Evolutionary conservation across 495 filamentous ascomycete species (phyloP).

Genomic region (Bryoglossum gracile): DNA sequence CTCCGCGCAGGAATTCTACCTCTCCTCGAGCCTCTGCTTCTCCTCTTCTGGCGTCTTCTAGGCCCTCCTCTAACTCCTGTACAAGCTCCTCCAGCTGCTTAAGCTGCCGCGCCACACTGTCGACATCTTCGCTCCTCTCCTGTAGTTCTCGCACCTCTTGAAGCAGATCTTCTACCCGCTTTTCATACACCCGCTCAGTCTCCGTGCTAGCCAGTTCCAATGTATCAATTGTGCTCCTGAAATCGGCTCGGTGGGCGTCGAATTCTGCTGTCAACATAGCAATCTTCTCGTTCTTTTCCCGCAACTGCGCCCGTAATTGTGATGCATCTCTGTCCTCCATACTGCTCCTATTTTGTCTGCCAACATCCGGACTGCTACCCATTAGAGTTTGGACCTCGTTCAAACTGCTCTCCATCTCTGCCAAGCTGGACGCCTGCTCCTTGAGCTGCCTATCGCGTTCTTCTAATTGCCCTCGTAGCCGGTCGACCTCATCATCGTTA

Average conservation of each 20-base stretch:
- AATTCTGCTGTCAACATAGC: slow-evolving; percentile 88
- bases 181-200: slow-evolving; percentile 96
- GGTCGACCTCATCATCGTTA: slow-evolving; percentile 64
- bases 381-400: slow-evolving; percentile 67
- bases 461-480: slow-evolving; percentile 60
- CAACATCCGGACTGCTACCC: slow-evolving; percentile 28
- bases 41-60: slow-evolving; percentile 92
- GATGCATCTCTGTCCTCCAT: slow-evolving; percentile 72
- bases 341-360: slow-evolving; percentile 37
- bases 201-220: slow-evolving; percentile 93
- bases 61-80: slow-evolving; percentile 90
- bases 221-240: slow-evolving; percentile 92
- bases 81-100: slow-evolving; percentile 95
- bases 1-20: slow-evolving; percentile 91
- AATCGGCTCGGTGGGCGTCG: slow-evolving; percentile 90
- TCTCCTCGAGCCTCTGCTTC: slow-evolving; percentile 95
- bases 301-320: slow-evolving; percentile 70
- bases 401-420: slow-evolving; percentile 78
- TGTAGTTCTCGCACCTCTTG: slow-evolving; percentile 76
- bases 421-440: slow-evolving; percentile 72
- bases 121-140: slow-evolving; percentile 78
- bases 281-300: slow-evolving; percentile 97
- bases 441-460: slow-evolving; percentile 81
- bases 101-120: slow-evolving; percentile 80
- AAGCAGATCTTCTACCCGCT: slow-evolving; percentile 81